Evolutionary conservation across 2,329 filamentous ascomycete species (phyloP), one percentile per base, ranked within the genome.

Genomic region (Arthrobotrys iridis): DNA sequence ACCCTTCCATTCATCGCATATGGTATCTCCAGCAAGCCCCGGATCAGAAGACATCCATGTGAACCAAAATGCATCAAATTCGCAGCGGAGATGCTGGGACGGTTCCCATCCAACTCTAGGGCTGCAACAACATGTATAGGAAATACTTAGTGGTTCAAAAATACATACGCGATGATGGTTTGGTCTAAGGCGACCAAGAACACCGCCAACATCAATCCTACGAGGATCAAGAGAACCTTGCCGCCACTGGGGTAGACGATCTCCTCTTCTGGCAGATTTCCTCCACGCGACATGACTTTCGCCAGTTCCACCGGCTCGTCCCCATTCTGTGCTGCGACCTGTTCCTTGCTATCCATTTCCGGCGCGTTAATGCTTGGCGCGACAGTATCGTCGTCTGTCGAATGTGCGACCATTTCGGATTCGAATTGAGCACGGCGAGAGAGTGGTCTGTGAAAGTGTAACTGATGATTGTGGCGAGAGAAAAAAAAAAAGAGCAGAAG

Each of bases 331-430:
- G 15, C 50, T 7, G 43, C 33, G 41, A 52, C 50, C 11, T 33
- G 22, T n/a, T 74, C 62, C 22, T 74, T 66, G 62, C 30, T 58
- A 45, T 52, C 58, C 33, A 57, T 37, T 13, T 74, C 70, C 4
- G 43, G 33, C n/a, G 62, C 52, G 45, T 67, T 62, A 15, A 74
- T 26, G 62, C 70, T 74, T 24, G 70, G 52, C 35, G 62, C 70
- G 45, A 67, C 70, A 24, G 70, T 74, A 22, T 74, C 70, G 55
- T 74, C 70, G 70, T 74, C 70, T 7, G 70, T 74, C 22, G 70
- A 74, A 30, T 65, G 52, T 22, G 60, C 70, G 46, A 33, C 70
- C 70, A 74, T 74, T 11, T 37, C 52, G 60, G 48, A 24, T 3
- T 20, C 22, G n/a, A 20, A 13, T 24, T 26, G n/a, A n/a, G n/a